Evolutionary conservation across 257 asterid species (phyloP), one percentile per base, ranked within the genome.

Genomic region (Fraxinus americana): DNA sequence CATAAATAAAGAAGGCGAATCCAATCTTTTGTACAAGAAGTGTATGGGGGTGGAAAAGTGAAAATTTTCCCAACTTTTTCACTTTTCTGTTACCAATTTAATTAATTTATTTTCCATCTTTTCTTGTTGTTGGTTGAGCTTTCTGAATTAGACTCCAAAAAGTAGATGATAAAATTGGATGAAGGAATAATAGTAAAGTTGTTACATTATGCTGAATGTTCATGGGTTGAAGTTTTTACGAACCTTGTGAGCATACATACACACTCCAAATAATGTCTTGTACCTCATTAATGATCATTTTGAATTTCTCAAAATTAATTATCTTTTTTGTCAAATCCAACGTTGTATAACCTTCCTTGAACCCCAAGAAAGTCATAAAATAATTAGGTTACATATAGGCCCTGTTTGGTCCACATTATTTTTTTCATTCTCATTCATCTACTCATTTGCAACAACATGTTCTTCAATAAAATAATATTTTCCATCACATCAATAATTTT

Each of bases 1-100:
- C 32, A 61, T 23, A 61, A 7, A 7, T 19, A 54, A 69, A 29
- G 5, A 69, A 35, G 43, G 52, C 30, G 70, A 54, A 69, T 77
- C 71, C 61, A 4, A 23, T 21, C 34, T 61, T 61, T 61, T 54
- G 25, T 19, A 73, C 43, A 67, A 32, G 68, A 36, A 75, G 36
- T 82, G 79, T 82, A 77, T 68, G 48, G 35, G 52, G 70, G 34
- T 52, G 76, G 36, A 70, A 77, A 41, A 82, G 82, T 68, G n/a
- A 67, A 30, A 16, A 12, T 30, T 39, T 41, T 10, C 11, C 78
- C 52, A 45, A 17, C 75, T 50, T 73, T 41, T 52, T 41, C 59
- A 59, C 59, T 73, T 77, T 73, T 66, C 45, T 76, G 76, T 78
- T 32, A 61, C 27, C 17, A 74, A 72, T 78, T 35, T 66, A 34